Evolutionary conservation across 73 alveolate genomes (phyloP), one percentile per base, ranked within the genome.

Genomic region (Durusdinium trenchii): DNA sequence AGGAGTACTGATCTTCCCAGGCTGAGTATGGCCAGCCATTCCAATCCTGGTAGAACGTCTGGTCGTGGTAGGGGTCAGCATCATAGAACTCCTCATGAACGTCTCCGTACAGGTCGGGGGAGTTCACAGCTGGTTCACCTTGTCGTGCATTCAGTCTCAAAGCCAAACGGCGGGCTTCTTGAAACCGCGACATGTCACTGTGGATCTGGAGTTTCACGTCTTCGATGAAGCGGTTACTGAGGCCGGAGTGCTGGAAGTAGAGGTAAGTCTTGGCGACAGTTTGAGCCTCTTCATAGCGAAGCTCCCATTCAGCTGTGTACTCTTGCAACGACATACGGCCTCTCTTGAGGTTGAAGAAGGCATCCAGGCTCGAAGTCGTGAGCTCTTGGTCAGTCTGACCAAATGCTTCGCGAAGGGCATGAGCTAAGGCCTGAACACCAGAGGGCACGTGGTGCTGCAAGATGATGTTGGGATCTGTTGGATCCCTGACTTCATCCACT

Each of bases 161-260:
- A 64, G 78, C 78, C 78, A 64, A 64, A 64, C 78, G 78, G 16
- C 78, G 23, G 20, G 78, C 78, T 64, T 64, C 78, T 4, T 7
- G 42, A 64, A 64, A 64, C 5, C 78, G 23, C 42, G 42, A 23
- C 78, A 64, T 64, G 78, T 64, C 78, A 12, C 78, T 40, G 16
- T 64, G 78, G 78, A 64, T 64, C 78, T 64, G 78, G 5, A 64
- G 38, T 40, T 64, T 64, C 78, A 64, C 78, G 32, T 64, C 78
- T 23, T 64, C 78, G 38, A 64, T 64, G 78, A 64, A 64, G 43
- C 32, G 16, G 78, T 7, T 12, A 26, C n/a, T n/a, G n/a, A n/a
- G n/a, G n/a, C n/a, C n/a, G n/a, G n/a, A n/a, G n/a, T n/a, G n/a
- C n/a, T n/a, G 78, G 78, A 7, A 64, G 32, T 14, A 64, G 9